Evolutionary conservation across 148 eudicot genomes (phyloP), one percentile per base, ranked within the genome.

Genomic region (Vaccinium corymbosum): DNA sequence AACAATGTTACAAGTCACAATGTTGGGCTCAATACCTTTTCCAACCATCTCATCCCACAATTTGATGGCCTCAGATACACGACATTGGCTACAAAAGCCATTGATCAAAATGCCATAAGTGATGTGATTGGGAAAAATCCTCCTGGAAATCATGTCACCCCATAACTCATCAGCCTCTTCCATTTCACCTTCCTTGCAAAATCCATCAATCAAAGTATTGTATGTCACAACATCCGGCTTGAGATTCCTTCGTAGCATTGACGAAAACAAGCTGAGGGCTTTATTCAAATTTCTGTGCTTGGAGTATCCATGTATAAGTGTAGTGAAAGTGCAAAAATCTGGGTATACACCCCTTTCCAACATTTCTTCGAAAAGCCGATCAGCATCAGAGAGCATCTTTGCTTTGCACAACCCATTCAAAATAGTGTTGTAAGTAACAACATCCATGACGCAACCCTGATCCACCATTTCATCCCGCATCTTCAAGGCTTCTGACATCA

Each of bases 31-130:
- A 75, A 94, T 88, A 48, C 89, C 94, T 86, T 90, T 91, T 70
- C 83, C 86, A 50, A 92, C 86, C 98, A 95, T 95, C 89, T 93
- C 94, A 86, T 92, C 91, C 98, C 95, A 95, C 62, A 94, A 82
- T 84, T 81, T 90, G 7, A 91, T 85, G 25, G 97, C 97, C 80
- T 93, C 90, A 46, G 87, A 52, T 38, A 94, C 83, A 79, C 51
- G 46, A 66, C 93, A 90, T 51, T 53, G 68, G 51, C 50, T 89
- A 88, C 94, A 92, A 87, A 86, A 91, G 56, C 94, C 95, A 77
- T 92, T 95, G 7, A 95, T 92, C 50, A 95, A 83, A 79, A 87
- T 93, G 75, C 93, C 87, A 48, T 91, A 94, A 6, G 95, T 89
- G 78, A 93, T 86, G 81, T 87, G 90, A 86, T 90, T 93, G 71